Evolutionary conservation across 83 land plant species (phyloP).

Genomic region (Diphasiastrum complanatum): DNA sequence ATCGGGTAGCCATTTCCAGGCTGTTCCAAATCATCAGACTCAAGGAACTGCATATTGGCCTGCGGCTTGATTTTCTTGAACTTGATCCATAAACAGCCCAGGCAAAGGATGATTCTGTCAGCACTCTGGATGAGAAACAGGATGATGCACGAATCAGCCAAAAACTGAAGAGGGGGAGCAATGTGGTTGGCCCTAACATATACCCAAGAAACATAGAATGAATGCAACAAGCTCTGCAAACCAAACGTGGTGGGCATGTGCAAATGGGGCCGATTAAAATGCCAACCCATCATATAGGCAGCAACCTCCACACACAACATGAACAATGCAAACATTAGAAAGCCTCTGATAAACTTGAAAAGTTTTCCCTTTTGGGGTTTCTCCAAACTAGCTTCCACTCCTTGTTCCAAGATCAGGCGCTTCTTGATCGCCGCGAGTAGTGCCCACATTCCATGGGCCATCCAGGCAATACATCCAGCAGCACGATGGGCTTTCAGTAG

Average conservation of each 20-base stretch:
- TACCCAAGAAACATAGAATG: conserved; percentile 1
- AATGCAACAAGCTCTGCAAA: background rate
- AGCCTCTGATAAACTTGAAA: background rate
- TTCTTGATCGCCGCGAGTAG: too few relatives aligned
- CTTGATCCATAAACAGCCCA: conserved; percentile 9
- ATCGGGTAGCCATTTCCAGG: conserved; percentile 1
- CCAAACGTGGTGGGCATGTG: background rate
- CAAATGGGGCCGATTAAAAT: background rate
- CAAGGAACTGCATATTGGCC: conserved; percentile 1
- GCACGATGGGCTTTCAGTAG: too few relatives aligned
- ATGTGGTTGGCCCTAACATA: background rate
- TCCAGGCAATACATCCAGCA: too few relatives aligned
- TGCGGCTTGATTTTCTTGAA: conserved; percentile 1
- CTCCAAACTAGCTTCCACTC: too few relatives aligned
- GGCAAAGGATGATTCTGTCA: too few relatives aligned
- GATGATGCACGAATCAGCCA: too few relatives aligned
- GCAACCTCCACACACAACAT: background rate
- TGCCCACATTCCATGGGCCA: too few relatives aligned
- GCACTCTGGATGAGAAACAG: too few relatives aligned
- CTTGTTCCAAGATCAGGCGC: too few relatives aligned
- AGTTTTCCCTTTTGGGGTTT: conserved; percentile 1
- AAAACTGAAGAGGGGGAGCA: conserved; percentile 9
- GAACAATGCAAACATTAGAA: background rate
- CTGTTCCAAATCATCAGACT: conserved; percentile 1
- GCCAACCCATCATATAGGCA: background rate